Evolutionary conservation across 768 basidiomycete species (phyloP), one percentile per base, ranked within the genome.

Genomic region (Phylloporus sp.): DNA sequence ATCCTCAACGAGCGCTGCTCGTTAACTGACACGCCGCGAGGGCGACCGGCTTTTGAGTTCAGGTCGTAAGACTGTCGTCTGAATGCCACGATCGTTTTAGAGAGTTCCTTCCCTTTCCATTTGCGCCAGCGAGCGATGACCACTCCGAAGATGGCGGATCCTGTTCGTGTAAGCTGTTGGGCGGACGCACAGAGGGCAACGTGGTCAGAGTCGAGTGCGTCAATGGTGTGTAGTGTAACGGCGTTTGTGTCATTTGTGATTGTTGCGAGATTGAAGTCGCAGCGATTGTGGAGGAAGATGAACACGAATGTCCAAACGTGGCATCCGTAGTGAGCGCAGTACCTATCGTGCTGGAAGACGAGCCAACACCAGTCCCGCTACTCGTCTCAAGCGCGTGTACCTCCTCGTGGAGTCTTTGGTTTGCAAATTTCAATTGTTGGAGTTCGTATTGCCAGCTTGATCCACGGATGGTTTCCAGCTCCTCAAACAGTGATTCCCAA

Each of bases 391-490:
- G 67, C 16, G 60, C 65, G 22, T 63, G 65, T 26, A 84, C 54
- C 60, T 91, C 86, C 41, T 86, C 85, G 46, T 67, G 67, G 49
- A 91, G 56, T 54, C 82, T 69, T 68, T 81, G 75, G 61, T 91
- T 92, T 47, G 78, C 75, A 60, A 84, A 84, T 62, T 83, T 78
- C 57, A 94, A 74, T 67, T 93, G 89, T 70, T 91, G 86, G 43
- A 95, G 74, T 71, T 93, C 91, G 59, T 92, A 95, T 72, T 95
- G 93, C 93, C 94, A 97, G 57, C 89, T 91, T 28, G 86, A 85
- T 11, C 80, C 84, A 5, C 85, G 73, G 13, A 71, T 67, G 0
- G 79, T 76, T 38, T 87, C 82, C 13, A 94, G 76, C 65, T 90
- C 88, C 35, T 81, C 82, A 55, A 91, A 92, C 16, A 92, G 66